Conservation (phyloP, 2,329 filamentous ascomycete species). For the Trichoderma atroviride region DNA sequence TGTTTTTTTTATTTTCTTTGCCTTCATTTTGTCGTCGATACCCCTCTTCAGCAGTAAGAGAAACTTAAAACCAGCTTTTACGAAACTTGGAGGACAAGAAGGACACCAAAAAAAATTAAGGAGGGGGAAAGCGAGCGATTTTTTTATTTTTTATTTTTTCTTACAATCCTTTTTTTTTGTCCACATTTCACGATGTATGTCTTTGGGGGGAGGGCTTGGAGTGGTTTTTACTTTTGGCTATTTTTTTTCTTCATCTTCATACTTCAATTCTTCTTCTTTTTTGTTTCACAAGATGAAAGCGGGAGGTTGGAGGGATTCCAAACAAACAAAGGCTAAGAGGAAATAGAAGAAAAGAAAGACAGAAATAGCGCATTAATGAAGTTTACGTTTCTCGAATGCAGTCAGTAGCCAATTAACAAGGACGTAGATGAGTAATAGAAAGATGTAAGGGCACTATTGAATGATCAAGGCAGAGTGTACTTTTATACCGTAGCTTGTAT, state of each 20-base stretch:
- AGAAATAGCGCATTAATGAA: constrained; percentile 12
- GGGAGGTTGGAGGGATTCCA: neutral
- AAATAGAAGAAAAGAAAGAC: neutral
- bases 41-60: constrained; percentile 27
- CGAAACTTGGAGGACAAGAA: constrained; percentile 6
- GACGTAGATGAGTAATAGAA: neutral
- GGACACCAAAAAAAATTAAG: neutral
- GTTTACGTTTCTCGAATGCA: constrained; percentile 7
- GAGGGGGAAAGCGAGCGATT: constrained; percentile 17
- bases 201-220: constrained; percentile 2
- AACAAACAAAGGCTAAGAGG: constrained; percentile 11
- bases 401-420: neutral
- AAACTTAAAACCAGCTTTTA: constrained; percentile 29
- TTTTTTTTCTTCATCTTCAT: neutral
- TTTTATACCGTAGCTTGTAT: neutral
- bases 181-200: constrained; percentile 27
- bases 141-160: neutral
- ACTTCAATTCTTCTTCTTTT: neutral
- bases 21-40: constrained; percentile 30
- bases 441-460: neutral
- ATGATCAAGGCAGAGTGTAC: neutral
- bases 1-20: neutral
- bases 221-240: neutral
- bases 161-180: constrained; percentile 1
- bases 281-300: neutral